Percentiles rank a stretch among this genome's conserved stretches.
Conservation (phyloP, 2,329 filamentous ascomycete genomes). For the Aspergillus novofumigatus region DNA sequence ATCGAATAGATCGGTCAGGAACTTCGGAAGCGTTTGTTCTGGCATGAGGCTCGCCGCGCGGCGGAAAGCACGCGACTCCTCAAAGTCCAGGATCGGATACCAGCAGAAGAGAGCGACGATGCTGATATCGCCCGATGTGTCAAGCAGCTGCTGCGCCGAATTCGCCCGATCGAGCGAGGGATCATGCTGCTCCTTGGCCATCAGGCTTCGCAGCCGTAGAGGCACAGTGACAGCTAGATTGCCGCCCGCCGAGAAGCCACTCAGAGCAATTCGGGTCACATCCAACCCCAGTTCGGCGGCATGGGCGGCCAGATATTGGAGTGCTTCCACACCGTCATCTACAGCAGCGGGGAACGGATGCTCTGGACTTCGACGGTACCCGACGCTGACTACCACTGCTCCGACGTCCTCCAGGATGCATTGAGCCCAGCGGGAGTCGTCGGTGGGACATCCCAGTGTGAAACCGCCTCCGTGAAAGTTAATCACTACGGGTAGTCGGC, state of each 20-base stretch:
- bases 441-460: conserved; percentile 55
- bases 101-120: conserved; percentile 57
- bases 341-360: conserved; percentile 60
- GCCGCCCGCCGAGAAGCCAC: conserved; percentile 60
- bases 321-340: conserved; percentile 59
- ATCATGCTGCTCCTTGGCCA: conserved; percentile 20
- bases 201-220: conserved; percentile 49
- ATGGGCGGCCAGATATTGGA: conserved; percentile 55
- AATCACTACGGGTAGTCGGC: conserved; percentile 54
- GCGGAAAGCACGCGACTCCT: conserved; percentile 55
- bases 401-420: conserved; percentile 53
- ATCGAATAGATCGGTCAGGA: conserved; percentile 49
- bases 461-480: conserved; percentile 65
- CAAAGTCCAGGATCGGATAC: conserved; percentile 62
- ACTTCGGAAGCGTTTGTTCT: conserved; percentile 45
- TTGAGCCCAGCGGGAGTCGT: conserved; percentile 58
- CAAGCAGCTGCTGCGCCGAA: conserved; percentile 33
- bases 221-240: conserved; percentile 62
- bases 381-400: conserved; percentile 58
- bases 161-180: conserved; percentile 25
- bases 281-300: conserved; percentile 56
- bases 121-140: conserved; percentile 40
- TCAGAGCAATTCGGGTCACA: conserved; percentile 53
- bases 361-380: conserved; percentile 59
- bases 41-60: conserved; percentile 52